Conservation (phyloP, 306 rosid genomes). For the Citrullus colocynthis region DNA sequence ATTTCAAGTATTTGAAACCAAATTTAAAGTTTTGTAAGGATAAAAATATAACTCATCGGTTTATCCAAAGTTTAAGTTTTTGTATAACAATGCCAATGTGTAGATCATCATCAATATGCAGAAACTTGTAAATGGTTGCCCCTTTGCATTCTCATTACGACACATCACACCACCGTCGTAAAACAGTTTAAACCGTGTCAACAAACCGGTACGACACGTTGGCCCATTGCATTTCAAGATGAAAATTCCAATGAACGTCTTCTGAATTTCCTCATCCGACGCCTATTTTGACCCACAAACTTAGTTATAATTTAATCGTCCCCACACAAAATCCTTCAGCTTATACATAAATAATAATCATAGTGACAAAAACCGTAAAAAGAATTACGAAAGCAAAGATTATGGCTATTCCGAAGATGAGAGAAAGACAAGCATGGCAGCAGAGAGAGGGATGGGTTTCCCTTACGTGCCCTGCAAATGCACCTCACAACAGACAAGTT, state of each 20-base stretch:
- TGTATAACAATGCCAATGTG: neutral
- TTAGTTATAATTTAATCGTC: neutral
- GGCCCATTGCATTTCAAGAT: neutral
- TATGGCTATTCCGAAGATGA: neutral
- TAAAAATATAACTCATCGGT: too few relatives aligned
- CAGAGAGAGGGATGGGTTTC: slow-evolving; percentile 9
- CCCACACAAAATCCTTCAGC: neutral
- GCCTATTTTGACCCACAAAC: neutral
- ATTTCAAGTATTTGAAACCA: too few relatives aligned
- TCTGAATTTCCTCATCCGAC: neutral
- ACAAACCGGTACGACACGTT: neutral
- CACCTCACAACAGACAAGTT: slow-evolving; percentile 39
- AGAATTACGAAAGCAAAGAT: neutral
- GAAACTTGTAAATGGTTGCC: neutral
- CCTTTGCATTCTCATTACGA: neutral
- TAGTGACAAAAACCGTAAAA: neutral
- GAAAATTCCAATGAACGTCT: neutral
- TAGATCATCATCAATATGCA: neutral
- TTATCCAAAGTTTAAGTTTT: too few relatives aligned
- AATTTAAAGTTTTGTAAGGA: too few relatives aligned
- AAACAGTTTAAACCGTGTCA: neutral
- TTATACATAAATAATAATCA: neutral
- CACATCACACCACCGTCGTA: neutral
- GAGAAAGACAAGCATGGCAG: neutral
- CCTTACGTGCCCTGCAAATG: slow-evolving; percentile 46